phyloP scores from a whole-genome alignment of 1,284 basidiomycete species.

The Kalmanozyma brasiliensis region DNA sequence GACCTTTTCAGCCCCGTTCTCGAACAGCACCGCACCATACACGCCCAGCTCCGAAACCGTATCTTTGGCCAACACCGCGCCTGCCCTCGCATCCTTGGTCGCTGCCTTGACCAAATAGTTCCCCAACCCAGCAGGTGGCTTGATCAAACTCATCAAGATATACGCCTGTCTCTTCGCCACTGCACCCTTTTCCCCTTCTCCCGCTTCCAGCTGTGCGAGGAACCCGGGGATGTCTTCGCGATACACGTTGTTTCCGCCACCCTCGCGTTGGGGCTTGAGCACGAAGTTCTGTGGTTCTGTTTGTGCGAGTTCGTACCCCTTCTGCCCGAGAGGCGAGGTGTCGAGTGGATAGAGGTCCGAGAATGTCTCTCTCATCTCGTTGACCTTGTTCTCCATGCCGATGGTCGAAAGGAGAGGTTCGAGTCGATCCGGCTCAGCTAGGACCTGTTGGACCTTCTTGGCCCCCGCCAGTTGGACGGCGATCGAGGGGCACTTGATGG shows the following conservation, averaged over 20 bases:
- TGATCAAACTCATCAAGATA: constrained; percentile 93
- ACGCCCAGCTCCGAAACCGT: constrained; percentile 92
- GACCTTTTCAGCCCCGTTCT: constrained; percentile 29
- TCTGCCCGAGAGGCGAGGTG: constrained; percentile 68
- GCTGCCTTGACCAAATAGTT: constrained; percentile 78
- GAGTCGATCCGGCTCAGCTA: constrained; percentile 79
- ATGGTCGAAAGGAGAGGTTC: constrained; percentile 73
- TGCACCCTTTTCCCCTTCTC: background rate
- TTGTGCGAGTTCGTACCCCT: constrained; percentile 74
- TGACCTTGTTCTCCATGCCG: constrained; percentile 1
- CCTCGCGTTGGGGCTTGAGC: constrained; percentile 94
- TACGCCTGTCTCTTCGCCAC: constrained; percentile 73
- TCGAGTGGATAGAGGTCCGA: constrained; percentile 68
- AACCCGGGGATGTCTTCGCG: constrained; percentile 82
- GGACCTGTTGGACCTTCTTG: constrained; percentile 93
- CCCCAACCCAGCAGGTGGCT: constrained; percentile 76
- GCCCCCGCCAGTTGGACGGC: constrained; percentile 92
- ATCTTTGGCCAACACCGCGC: constrained; percentile 71
- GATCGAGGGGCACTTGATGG: constrained; percentile 93
- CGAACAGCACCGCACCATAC: constrained; percentile 88
- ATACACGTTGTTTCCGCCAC: constrained; percentile 97
- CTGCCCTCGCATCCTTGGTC: background rate
- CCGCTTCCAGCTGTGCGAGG: constrained; percentile 71
- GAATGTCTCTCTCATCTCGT: constrained; percentile 38
- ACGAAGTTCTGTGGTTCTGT: constrained; percentile 75